Conservation (phyloP, 2,329 filamentous ascomycete genomes). For the Cladosporium sp. region DNA sequence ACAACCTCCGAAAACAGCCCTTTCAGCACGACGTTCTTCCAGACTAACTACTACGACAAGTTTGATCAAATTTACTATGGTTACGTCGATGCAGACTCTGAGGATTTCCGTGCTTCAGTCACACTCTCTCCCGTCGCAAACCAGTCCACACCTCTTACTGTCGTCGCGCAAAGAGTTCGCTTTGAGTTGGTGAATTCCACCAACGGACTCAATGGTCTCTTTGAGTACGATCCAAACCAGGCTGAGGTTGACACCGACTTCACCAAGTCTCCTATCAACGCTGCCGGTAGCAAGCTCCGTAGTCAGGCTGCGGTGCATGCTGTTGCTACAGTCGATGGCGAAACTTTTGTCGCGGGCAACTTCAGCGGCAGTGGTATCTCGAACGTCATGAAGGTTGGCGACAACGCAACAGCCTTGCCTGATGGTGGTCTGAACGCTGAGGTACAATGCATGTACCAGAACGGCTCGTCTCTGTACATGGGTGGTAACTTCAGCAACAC, state of each 20-base stretch:
- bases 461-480: slow-evolving; percentile 69
- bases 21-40: slow-evolving; percentile 67
- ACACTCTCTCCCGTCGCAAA: slow-evolving; percentile 70
- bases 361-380: slow-evolving; percentile 68
- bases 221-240: slow-evolving; percentile 75
- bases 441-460: slow-evolving; percentile 70
- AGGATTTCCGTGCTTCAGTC: slow-evolving; percentile 75
- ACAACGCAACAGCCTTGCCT: slow-evolving; percentile 61
- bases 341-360: slow-evolving; percentile 78
- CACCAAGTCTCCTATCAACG: slow-evolving; percentile 71
- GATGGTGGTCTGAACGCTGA: slow-evolving; percentile 76
- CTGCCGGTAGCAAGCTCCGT: slow-evolving; percentile 70
- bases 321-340: slow-evolving; percentile 64
- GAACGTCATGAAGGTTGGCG: slow-evolving; percentile 76
- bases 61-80: slow-evolving; percentile 91
- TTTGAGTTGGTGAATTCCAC: slow-evolving; percentile 74
- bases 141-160: slow-evolving; percentile 65
- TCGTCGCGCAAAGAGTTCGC: slow-evolving; percentile 87
- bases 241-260: slow-evolving; percentile 64
- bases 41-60: slow-evolving; percentile 96
- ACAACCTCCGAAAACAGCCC: slow-evolving; percentile 55
- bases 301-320: slow-evolving; percentile 67
- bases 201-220: slow-evolving; percentile 83
- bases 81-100: slow-evolving; percentile 72
- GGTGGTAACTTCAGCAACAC: slow-evolving; percentile 84